Percentiles rank a stretch among this genome's conserved stretches.
These are phyloP conservation scores for Mucor lusitanicus DNA, from an alignment of 371 early-diverging fungal genomes.

Conservation along the genomic window DNA sequence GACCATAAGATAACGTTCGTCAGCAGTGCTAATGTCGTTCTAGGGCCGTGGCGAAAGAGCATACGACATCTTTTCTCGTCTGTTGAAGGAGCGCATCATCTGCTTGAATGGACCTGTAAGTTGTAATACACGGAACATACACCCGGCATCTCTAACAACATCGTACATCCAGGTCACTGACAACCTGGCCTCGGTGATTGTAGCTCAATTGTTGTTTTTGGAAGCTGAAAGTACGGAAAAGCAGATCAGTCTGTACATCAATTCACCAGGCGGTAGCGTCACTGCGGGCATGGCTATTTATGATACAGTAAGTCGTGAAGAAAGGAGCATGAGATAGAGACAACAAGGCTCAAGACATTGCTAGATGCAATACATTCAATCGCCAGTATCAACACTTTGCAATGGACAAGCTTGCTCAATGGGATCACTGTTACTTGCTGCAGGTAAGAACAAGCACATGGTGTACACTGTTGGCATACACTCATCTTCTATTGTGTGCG, in stretches of 20 bases:
- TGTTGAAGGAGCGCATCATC: constrained; percentile 95
- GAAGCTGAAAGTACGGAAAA: constrained; percentile 95
- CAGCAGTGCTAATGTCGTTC: neutral
- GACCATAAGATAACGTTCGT: neutral
- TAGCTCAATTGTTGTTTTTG: constrained; percentile 94
- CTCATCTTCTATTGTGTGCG: neutral
- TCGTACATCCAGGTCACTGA: constrained; percentile 70
- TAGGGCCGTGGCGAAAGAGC: constrained; percentile 80
- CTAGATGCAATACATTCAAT: constrained; percentile 72
- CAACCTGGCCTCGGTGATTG: constrained; percentile 78
- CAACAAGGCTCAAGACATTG: neutral
- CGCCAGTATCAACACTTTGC: constrained; percentile 93
- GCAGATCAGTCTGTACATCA: constrained; percentile 94
- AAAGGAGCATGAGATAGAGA: neutral
- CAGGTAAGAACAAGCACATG: constrained; percentile 50
- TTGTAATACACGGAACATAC: neutral
- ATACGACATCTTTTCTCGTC: constrained; percentile 95
- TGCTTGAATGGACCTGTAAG: constrained; percentile 88
- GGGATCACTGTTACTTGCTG: constrained; percentile 93
- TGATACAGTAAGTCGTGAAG: constrained; percentile 73
- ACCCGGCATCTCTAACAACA: no score
- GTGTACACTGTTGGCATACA: neutral
- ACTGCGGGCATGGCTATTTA: constrained; percentile 96
- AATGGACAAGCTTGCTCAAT: constrained; percentile 97
- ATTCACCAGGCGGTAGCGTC: constrained; percentile 95